Evolutionary conservation across 352 stramenopile genomes (phyloP), one percentile per base, ranked within the genome.

Genomic region (Hyphochytrium catenoides): DNA sequence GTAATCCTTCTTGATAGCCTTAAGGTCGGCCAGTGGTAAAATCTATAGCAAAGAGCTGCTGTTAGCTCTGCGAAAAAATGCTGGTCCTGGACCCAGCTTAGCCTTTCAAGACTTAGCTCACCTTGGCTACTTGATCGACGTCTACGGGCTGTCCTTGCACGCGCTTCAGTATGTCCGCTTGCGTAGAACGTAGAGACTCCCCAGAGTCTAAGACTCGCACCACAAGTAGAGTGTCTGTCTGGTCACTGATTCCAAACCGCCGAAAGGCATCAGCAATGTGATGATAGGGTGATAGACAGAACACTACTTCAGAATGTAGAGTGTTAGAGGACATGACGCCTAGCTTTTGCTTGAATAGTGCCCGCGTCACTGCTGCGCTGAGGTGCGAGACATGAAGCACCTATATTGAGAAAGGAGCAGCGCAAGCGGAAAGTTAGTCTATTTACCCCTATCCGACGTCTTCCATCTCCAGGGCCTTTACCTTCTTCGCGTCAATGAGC

Each of bases 231-330:
- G 60, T 50, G 34, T 54, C 57, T n/a, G 49, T 66, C 4, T 55
- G 39, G 1, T 71, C 55, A 6, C 50, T 50, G 28, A 83, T 47
- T 8, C 68, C 68, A 31, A 83, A 83, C 26, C 64, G 57, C 14
- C 62, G 66, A 34, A 83, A 74, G 24, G 68, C 79, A 43, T 83
- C 65, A 20, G 51, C 62, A 40, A 83, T 63, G 39, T 83, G 79
- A 47, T 66, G 64, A 29, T 63, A 71, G 22, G 65, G 65, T 4
- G 68, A 75, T 43, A 83, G 58, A 46, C 78, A 79, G 46, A 79
- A 83, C 32, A 83, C 66, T 14, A 83, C 49, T 52, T 83, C 68
- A 5, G 65, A 51, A 43, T 83, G 68, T 34, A 83, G 35, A 31
- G 54, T 74, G 47, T 68, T 74, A n/a, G n/a, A n/a, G 38, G 68